phyloP scores from a whole-genome alignment of 2,329 filamentous ascomycete species.

The Aspergillus phoenicis region DNA sequence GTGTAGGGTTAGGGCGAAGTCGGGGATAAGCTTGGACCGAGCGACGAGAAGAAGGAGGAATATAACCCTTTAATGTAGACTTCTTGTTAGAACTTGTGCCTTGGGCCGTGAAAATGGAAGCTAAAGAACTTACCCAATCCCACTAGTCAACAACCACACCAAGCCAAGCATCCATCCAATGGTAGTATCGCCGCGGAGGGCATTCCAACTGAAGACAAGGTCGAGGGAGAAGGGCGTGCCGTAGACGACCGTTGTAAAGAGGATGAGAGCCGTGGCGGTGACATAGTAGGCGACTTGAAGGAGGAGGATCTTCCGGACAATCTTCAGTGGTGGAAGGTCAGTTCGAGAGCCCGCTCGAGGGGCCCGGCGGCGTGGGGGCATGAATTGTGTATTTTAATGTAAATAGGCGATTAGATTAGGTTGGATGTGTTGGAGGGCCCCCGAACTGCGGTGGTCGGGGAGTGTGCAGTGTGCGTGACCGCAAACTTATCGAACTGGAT shows the following conservation, averaged over 20 bases:
- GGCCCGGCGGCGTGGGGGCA: constrained; percentile 57
- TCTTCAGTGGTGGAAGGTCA: constrained; percentile 68
- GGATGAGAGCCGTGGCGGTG: constrained; percentile 62
- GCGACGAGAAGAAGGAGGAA: constrained; percentile 81
- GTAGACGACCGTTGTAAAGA: constrained; percentile 69
- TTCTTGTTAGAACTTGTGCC: not conserved
- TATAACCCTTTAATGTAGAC: constrained; percentile 59
- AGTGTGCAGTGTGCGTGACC: not conserved
- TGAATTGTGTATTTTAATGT: constrained; percentile 28
- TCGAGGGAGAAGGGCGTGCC: constrained; percentile 62
- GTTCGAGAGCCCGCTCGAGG: constrained; percentile 67
- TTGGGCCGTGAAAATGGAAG: no score
- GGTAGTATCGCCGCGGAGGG: constrained; percentile 67
- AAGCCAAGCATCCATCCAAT: constrained; percentile 69
- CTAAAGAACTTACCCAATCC: constrained; percentile 59
- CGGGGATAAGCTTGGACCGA: constrained; percentile 89
- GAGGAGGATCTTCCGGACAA: constrained; percentile 66
- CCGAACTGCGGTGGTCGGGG: constrained; percentile 1
- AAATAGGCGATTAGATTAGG: constrained; percentile 3
- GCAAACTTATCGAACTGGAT: not conserved
- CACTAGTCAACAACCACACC: constrained; percentile 67
- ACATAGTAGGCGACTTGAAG: constrained; percentile 68
- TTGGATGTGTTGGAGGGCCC: not conserved
- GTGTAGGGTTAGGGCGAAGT: constrained; percentile 90
- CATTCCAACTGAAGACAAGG: constrained; percentile 65